phyloP scores from a whole-genome alignment of 2,329 filamentous ascomycete genomes.

The Verticillium albo-atrum region DNA sequence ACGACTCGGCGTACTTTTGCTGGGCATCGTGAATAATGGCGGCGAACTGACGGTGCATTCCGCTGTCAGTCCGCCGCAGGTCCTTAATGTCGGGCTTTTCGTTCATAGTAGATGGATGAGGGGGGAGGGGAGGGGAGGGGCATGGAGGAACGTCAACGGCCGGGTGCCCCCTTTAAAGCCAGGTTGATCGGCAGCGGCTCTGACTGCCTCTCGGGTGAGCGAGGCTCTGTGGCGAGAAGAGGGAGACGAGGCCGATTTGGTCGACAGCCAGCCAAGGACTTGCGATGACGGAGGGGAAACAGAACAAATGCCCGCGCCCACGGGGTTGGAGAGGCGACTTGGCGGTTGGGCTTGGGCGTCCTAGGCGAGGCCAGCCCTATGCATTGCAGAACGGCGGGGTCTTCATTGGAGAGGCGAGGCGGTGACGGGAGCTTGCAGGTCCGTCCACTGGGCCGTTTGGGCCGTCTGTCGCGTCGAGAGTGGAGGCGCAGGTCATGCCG shows the following conservation, averaged over 20 bases:
- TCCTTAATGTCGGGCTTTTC: neutral
- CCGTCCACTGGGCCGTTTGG: neutral
- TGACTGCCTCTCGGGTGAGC: neutral
- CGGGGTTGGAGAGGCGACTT: neutral
- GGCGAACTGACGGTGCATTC: constrained; percentile 11
- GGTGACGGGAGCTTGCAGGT: neutral
- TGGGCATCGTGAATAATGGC: constrained; percentile 28
- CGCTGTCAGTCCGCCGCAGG: neutral
- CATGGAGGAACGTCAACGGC: neutral
- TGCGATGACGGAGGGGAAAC: neutral
- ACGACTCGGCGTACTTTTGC: constrained; percentile 23
- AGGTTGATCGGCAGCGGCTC: neutral
- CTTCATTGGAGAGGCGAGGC: neutral
- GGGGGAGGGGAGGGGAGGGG: neutral
- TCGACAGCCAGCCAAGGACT: neutral
- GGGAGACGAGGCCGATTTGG: neutral
- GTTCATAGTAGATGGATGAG: neutral
- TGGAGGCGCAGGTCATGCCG: neutral
- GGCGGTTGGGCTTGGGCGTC: neutral
- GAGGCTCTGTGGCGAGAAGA: neutral
- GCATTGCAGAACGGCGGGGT: neutral
- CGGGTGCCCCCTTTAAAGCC: neutral
- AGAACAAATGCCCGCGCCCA: neutral
- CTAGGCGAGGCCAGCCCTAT: neutral
- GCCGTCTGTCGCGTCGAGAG: neutral